Base-by-base conservation (phyloP, 768 basidiomycete species). In the Boletus bicolor region DNA sequence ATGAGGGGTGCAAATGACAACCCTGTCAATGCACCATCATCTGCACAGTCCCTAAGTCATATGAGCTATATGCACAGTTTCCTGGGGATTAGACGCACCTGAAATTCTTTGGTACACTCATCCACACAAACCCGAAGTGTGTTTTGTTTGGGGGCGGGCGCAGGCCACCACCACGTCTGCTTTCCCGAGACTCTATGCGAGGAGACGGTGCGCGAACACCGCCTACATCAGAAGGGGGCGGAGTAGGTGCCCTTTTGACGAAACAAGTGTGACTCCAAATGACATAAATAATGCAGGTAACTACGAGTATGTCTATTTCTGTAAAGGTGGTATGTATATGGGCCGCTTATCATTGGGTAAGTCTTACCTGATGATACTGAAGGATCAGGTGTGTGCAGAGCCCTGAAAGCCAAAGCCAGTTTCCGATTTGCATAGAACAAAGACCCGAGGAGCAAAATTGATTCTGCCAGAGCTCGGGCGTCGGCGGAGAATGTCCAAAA, bases 91-190 rank as follows among this genome's bases (percentile, higher is more conserved):
- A 48, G 39, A 64, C 74, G 41, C 59, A 87, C 89, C 91, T 79
- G 66, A 90, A 93, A 65, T 93, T 91, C 71, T 91, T 91, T 0
- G 89, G 87, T 5, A 91, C 89, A 15, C 91, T 88, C 91, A 93
- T 93, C 90, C 90, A 93, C 26, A 93, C 79, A 65, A 84, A 89
- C 35, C 85, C 84, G 53, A 84, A 82, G 63, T 82, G 80, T 24
- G 75, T 73, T 71, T 79, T 82, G 56, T 73, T 74, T 49, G 62
- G 61, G 30, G 63, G 55, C 32, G 63, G 51, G 28, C 68, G 66
- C 49, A 57, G 43, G 50, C 67, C 56, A 19, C 67, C 56, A 8
- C 61, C 50, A 44, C 79, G 82, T 65, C 71, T 80, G 44, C 59
- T 61, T 11, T 85, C 83, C 37, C 79, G 80, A 50, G 60, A 49